Conservation (phyloP, 2,329 filamentous ascomycete genomes). For the Colletotrichum caudatum region DNA sequence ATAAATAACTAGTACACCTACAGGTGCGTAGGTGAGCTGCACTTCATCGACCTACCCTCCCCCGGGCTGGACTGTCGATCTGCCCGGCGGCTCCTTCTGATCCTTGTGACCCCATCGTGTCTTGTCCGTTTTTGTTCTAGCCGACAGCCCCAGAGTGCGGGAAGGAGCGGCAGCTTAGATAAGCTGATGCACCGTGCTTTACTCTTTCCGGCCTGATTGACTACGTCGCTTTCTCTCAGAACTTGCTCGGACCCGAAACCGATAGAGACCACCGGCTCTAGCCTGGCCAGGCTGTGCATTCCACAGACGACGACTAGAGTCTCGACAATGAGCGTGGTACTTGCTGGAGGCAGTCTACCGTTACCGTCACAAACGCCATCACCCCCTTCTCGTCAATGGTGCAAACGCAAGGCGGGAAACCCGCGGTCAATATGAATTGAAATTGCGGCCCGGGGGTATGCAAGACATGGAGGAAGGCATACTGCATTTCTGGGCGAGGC, state of each 20-base stretch:
- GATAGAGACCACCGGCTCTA: background rate
- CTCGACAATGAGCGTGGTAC: conserved; percentile 2
- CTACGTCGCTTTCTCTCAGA: conserved; percentile 2
- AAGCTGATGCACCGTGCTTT: background rate
- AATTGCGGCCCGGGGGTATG: background rate
- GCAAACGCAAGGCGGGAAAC: conserved; percentile 9
- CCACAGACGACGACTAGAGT: background rate
- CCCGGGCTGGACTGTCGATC: conserved; percentile 1
- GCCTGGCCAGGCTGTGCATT: conserved; percentile 23
- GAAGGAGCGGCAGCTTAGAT: conserved; percentile 8
- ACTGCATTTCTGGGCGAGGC: conserved; percentile 21
- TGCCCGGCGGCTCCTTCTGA: background rate
- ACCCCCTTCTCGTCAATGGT: background rate
- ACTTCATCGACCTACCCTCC: background rate
- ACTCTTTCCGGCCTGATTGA: conserved; percentile 2
- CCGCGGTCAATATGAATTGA: background rate
- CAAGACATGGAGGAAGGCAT: background rate
- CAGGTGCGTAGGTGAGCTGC: background rate
- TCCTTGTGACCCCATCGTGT: background rate
- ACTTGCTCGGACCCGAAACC: background rate
- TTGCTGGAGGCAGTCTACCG: conserved; percentile 8
- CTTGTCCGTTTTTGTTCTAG: background rate
- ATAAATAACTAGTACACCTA: too few relatives aligned
- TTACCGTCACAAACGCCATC: conserved; percentile 8
- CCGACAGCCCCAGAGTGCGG: background rate